Evolutionary conservation across 2,329 filamentous ascomycete genomes (phyloP).

Genomic region (Exophiala aquamarina): DNA sequence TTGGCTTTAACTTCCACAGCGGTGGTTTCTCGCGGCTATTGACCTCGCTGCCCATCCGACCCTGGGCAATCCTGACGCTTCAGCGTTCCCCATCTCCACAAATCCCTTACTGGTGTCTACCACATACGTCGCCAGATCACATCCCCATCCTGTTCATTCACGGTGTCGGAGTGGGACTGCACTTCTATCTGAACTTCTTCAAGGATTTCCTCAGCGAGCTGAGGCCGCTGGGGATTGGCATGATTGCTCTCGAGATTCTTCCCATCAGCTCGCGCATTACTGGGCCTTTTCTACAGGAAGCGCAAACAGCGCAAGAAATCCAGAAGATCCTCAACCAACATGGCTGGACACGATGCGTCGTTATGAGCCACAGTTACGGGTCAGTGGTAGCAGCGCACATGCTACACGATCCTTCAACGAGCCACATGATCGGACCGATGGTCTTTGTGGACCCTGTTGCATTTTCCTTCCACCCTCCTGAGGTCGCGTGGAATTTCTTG

Average conservation of each 20-base stretch:
- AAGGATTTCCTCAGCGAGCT: slow-evolving; percentile 59
- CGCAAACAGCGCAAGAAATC: slow-evolving; percentile 57
- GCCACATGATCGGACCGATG: slow-evolving; percentile 48
- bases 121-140: slow-evolving; percentile 58
- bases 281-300: slow-evolving; percentile 49
- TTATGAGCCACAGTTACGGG: slow-evolving; percentile 66
- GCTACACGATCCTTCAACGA: slow-evolving; percentile 50
- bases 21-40: not conserved
- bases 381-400: slow-evolving; percentile 64
- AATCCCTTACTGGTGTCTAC: slow-evolving; percentile 61
- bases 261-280: slow-evolving; percentile 62
- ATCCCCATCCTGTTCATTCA: slow-evolving; percentile 68
- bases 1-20: not conserved
- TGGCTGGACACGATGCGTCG: slow-evolving; percentile 57
- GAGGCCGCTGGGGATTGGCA: slow-evolving; percentile 45
- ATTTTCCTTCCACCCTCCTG: slow-evolving; percentile 66
- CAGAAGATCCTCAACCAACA: slow-evolving; percentile 58
- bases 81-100: not conserved
- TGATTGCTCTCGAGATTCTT: slow-evolving; percentile 11
- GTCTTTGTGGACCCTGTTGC: slow-evolving; percentile 64
- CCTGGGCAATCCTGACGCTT: not conserved
- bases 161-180: slow-evolving; percentile 68
- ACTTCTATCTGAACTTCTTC: slow-evolving; percentile 61
- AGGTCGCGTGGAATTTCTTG: slow-evolving; percentile 72
- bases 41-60: not conserved